These are phyloP conservation scores for Phytopythium montanum DNA, from an alignment of 352 stramenopile species.

Conservation along the genomic window DNA sequence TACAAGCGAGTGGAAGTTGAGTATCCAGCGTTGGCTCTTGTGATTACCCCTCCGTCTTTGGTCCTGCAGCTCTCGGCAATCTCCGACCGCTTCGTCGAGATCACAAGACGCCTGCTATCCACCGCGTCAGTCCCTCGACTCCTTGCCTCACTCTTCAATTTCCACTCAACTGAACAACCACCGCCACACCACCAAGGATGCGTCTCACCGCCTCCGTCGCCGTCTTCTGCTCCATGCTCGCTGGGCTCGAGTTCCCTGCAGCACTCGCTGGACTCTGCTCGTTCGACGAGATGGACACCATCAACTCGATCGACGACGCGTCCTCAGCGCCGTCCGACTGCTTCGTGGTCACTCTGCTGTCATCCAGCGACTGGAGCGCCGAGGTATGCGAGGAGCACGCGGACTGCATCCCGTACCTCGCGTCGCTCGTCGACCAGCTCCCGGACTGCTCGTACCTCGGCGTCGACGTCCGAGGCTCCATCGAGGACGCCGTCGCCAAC, in stretches of 20 bases:
- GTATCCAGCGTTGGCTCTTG: too few relatives aligned
- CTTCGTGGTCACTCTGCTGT: background rate
- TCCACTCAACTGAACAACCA: background rate
- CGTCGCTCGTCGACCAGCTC: background rate
- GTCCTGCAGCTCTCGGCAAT: too few relatives aligned
- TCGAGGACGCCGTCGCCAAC: slow-evolving; percentile 2
- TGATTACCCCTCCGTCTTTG: too few relatives aligned
- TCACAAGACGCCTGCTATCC: background rate
- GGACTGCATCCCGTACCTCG: slow-evolving; percentile 1
- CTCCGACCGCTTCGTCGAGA: background rate
- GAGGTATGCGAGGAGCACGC: background rate
- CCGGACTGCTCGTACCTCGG: slow-evolving; percentile 4
- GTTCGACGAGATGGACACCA: slow-evolving; percentile 4
- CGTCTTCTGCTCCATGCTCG: background rate
- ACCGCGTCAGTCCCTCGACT: background rate
- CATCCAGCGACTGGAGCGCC: background rate
- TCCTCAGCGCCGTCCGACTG: slow-evolving; percentile 2
- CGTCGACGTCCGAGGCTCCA: background rate
- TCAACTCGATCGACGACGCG: background rate
- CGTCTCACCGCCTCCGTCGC: background rate
- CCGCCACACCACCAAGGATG: background rate
- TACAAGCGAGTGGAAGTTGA: too few relatives aligned
- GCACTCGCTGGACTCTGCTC: background rate
- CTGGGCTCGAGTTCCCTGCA: background rate
- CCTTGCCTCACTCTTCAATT: background rate